Percentiles rank a stretch among this genome's conserved stretches.
phyloP scores from a whole-genome alignment of 1,139 yeast genomes.

The Saccharomyces hybrid region DNA sequence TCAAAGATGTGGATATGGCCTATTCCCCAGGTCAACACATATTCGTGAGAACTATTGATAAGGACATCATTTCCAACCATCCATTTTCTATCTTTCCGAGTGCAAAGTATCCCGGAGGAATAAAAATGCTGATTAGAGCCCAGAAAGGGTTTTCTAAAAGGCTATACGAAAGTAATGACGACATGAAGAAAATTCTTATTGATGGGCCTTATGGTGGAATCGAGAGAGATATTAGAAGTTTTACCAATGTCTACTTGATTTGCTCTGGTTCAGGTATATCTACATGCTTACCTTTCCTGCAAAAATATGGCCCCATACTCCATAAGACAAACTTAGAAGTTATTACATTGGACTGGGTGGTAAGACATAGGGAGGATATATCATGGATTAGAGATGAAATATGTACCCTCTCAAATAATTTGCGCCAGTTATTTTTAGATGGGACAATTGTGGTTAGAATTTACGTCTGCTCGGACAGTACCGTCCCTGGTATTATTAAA shows the following conservation, averaged over 20 bases:
- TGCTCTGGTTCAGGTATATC: background rate
- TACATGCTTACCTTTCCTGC: background rate
- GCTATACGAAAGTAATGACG: background rate
- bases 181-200: background rate
- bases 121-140: background rate
- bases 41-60: background rate
- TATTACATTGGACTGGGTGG: background rate
- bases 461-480: background rate
- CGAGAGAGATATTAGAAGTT: background rate
- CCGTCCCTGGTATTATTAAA: background rate
- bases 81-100: background rate
- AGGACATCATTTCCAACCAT: background rate
- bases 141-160: background rate
- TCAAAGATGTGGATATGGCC: background rate
- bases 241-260: background rate
- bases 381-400: background rate
- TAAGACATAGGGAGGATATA: background rate
- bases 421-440: background rate
- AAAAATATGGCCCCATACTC: background rate
- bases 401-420: background rate
- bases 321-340: background rate
- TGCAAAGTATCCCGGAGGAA: background rate
- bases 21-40: background rate
- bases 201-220: background rate
- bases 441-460: background rate